A percentile compares a stretch with the other conserved stretches of the same genome.
Evolutionary conservation across 108 stramenopile genomes (phyloP).

Genomic region (Nitzschia palea): DNA sequence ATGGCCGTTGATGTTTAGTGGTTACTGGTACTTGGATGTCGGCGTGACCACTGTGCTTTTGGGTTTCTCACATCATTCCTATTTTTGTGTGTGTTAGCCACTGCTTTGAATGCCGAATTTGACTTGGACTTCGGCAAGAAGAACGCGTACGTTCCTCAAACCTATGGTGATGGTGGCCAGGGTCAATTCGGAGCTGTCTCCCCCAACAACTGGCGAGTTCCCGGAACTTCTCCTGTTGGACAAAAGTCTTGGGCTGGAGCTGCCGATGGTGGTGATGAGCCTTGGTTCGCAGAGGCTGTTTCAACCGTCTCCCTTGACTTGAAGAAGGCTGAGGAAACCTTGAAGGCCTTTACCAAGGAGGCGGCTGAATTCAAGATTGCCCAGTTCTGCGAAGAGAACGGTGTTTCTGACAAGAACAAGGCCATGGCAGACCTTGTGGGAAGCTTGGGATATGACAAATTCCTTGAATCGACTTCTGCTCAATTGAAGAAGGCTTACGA

Average conservation of each 20-base stretch:
- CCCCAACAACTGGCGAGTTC: slow-evolving; percentile 87
- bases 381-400: slow-evolving; percentile 69
- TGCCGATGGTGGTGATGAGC: slow-evolving; percentile 89
- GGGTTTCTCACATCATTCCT: too few relatives aligned
- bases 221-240: slow-evolving; percentile 87
- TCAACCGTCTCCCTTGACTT: slow-evolving; percentile 88
- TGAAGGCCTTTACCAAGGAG: slow-evolving; percentile 92
- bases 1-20: neutral
- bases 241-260: slow-evolving; percentile 78
- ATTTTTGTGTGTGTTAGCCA: slow-evolving; percentile 19
- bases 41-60: too few relatives aligned
- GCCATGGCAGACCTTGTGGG: slow-evolving; percentile 78
- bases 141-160: slow-evolving; percentile 79
- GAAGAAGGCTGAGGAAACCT: slow-evolving; percentile 80
- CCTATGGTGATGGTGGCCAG: slow-evolving; percentile 84
- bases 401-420: slow-evolving; percentile 47
- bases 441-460: slow-evolving; percentile 80
- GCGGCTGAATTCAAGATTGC: slow-evolving; percentile 88
- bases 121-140: slow-evolving; percentile 87
- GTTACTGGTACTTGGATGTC: neutral
- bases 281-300: slow-evolving; percentile 92
- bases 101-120: slow-evolving; percentile 50
- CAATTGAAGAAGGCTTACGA: slow-evolving; percentile 83
- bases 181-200: slow-evolving; percentile 88
- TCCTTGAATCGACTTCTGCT: slow-evolving; percentile 73